These are phyloP conservation scores for Silene noctiflora DNA, from an alignment of 179 eudicot species.

Conservation along the genomic window DNA sequence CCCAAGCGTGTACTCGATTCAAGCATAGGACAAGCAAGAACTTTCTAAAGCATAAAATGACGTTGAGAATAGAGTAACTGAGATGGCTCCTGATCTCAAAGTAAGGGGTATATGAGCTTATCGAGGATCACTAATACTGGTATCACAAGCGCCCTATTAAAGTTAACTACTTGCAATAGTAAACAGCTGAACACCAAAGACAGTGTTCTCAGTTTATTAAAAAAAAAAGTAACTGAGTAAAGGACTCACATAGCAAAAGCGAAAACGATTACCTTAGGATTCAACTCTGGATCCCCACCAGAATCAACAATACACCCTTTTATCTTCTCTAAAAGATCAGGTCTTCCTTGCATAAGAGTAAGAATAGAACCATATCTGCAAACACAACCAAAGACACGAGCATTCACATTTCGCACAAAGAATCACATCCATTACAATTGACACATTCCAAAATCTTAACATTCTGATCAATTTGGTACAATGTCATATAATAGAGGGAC, in stretches of 20 bases:
- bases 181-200: neutral
- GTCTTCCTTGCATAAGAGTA: constrained; percentile 49
- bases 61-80: too few species aligned
- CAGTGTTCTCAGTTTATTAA: neutral
- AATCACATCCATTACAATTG: constrained; percentile 1
- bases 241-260: neutral
- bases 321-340: constrained; percentile 63
- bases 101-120: neutral
- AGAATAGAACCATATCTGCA: constrained; percentile 89
- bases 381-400: neutral
- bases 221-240: neutral
- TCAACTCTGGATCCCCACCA: constrained; percentile 82
- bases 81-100: too few species aligned
- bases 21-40: too few species aligned
- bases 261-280: constrained; percentile 61
- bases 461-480: neutral
- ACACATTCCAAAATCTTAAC: neutral
- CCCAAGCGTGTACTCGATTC: too few species aligned
- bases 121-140: neutral
- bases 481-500: neutral
- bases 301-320: constrained; percentile 91
- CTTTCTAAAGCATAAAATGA: too few species aligned
- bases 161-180: neutral
- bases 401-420: neutral
- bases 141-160: neutral